These are phyloP conservation scores for Candolleomyces efflorescens DNA, from an alignment of 768 basidiomycete genomes.

Conservation along the genomic window DNA sequence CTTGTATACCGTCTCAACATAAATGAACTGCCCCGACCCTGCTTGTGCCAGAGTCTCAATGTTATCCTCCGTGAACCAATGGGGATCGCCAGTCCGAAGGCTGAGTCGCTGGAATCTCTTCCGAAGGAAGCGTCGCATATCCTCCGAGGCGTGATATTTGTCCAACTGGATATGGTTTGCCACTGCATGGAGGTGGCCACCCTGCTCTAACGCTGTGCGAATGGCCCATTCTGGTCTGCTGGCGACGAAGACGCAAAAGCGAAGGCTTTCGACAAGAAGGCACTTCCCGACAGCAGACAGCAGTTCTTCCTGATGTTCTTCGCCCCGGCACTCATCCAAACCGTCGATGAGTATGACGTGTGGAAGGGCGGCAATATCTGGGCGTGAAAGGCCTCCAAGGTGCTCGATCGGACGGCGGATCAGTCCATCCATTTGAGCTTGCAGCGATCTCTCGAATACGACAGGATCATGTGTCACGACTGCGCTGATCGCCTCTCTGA, in stretches of 20 bases:
- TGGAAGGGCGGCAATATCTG: background rate
- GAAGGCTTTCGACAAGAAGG: background rate
- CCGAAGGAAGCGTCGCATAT: constrained; percentile 1
- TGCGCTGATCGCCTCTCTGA: no score
- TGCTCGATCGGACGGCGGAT: no score
- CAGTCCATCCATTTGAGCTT: no score
- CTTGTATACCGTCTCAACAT: background rate
- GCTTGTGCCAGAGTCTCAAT: background rate
- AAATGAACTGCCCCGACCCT: constrained; percentile 4
- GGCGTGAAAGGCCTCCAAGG: no score
- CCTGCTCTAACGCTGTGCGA: background rate
- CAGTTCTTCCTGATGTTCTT: constrained; percentile 7
- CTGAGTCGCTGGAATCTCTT: background rate
- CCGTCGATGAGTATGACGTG: constrained; percentile 10
- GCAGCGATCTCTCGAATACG: no score
- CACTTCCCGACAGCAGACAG: constrained; percentile 3
- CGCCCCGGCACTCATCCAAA: constrained; percentile 11
- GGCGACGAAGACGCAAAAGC: constrained; percentile 11
- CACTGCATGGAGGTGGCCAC: background rate
- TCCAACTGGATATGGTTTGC: constrained; percentile 1
- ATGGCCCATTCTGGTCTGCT: constrained; percentile 14
- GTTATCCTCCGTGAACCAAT: background rate
- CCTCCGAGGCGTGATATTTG: background rate
- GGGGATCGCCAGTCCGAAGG: background rate
- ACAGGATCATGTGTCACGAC: no score